A percentile compares a stretch with the other conserved stretches of the same genome.
Conservation (phyloP, 306 rosid species). For the Cucumis sativus region DNA sequence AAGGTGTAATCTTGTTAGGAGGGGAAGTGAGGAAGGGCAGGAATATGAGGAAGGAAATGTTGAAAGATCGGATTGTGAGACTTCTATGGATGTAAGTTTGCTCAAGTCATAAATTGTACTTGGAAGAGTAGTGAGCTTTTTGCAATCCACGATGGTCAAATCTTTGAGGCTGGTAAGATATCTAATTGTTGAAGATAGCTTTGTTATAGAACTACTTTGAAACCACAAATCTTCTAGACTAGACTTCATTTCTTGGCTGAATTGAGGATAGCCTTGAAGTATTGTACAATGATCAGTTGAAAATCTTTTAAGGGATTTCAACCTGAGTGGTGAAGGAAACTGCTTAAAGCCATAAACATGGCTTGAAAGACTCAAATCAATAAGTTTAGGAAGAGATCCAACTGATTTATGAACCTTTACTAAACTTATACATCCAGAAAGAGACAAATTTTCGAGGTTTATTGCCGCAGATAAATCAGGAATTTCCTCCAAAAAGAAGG, state of each 20-base stretch:
- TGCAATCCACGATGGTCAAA: background rate
- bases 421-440: no score
- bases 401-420: no score
- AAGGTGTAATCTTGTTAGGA: background rate
- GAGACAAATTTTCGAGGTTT: no score
- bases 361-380: no score
- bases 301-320: background rate
- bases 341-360: no score
- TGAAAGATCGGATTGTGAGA: rapidly evolving
- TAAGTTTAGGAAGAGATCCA: no score
- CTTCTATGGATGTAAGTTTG: background rate
- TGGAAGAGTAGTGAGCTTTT: background rate
- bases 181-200: background rate
- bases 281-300: no score
- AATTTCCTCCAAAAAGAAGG: no score
- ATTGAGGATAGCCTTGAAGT: no score
- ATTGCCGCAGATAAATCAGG: no score
- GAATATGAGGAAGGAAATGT: background rate
- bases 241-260: background rate
- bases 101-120: background rate
- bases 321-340: background rate
- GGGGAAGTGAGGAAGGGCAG: background rate
- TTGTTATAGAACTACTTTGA: no score
- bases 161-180: background rate
- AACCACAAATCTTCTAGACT: no score